Percentiles rank a stretch among this genome's conserved stretches.
phyloP scores from a whole-genome alignment of 1,284 basidiomycete species.

The Irpex lacteus region DNA sequence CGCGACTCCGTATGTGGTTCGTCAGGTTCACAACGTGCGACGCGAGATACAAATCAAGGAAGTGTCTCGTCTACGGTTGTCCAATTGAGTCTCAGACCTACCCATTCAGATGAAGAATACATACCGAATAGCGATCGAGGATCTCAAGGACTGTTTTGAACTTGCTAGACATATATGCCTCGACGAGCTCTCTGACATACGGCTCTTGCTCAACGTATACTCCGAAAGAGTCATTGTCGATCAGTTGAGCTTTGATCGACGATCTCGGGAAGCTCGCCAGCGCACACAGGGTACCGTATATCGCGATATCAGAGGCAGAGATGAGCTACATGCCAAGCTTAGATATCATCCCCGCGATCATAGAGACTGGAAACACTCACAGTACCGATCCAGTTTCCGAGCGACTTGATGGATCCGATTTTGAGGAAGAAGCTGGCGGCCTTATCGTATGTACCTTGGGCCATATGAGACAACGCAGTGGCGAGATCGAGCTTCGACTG shows the following conservation, averaged over 20 bases:
- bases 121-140: constrained; percentile 69
- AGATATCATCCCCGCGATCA: neutral
- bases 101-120: constrained; percentile 23
- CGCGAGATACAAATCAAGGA: constrained; percentile 72
- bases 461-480: constrained; percentile 69
- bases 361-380: constrained; percentile 31
- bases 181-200: constrained; percentile 78
- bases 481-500: constrained; percentile 81
- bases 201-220: constrained; percentile 84
- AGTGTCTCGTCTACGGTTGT: constrained; percentile 68
- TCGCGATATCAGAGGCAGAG: constrained; percentile 75
- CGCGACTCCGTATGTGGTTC: constrained; percentile 64
- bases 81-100: neutral
- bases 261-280: constrained; percentile 72
- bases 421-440: constrained; percentile 72
- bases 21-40: constrained; percentile 60
- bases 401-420: constrained; percentile 58
- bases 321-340: constrained; percentile 49
- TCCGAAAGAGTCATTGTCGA: constrained; percentile 70
- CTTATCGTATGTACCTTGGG: constrained; percentile 69
- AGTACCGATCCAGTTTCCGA: constrained; percentile 72
- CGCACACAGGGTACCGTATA: constrained; percentile 80
- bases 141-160: constrained; percentile 79
- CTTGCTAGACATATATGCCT: constrained; percentile 78
- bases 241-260: constrained; percentile 56